Evolutionary conservation across 2,329 filamentous ascomycete species (phyloP), one percentile per base, ranked within the genome.

Genomic region (Xylaria sp.): DNA sequence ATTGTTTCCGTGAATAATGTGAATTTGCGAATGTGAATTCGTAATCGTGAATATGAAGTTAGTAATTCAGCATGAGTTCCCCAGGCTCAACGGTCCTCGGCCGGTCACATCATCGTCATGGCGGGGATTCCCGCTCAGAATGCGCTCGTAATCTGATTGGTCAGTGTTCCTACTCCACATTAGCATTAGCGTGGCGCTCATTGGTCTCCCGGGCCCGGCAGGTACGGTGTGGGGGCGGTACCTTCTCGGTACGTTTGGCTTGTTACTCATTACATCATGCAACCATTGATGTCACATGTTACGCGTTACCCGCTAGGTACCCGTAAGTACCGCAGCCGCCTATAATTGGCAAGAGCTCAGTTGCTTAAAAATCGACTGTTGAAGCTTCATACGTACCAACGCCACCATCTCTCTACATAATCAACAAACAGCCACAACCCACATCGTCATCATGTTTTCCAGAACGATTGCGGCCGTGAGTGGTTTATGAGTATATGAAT

Each of bases 401-500:
- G 42, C 42, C 42, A 46, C 42, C 42, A n/a, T 13, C 9, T 46
- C 10, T 42, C 42, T n/a, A 46, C 16, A 16, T 16, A 16, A 16
- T 13, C 13, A 16, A 13, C 42, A 5, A 46, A n/a, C 13, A 3
- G 2, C 3, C 3, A 46, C 13, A 46, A n/a, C 4, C 2, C n/a
- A 46, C 42, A 10, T 10, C 37, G 37, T 57, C 62, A 66, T 47
- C 13, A 70, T 70, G 68, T 68, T 70, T 34, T 59, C 63, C 13
- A 62, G 67, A 62, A 52, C 52, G 69, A 51, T 65, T 67, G 37
- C 37, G 37, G 11, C 37, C 23, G 23, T 23, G 23, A 23, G 23
- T 23, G 23, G 3, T 23, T 23, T 3, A 4, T 4, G 23, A 23
- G 23, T 23, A 23, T 23, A 23, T 2, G 23, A 23, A 4, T 23